These are phyloP conservation scores for Lagerstroemia speciosa DNA, from an alignment of 345 rosid genomes.

Conservation along the genomic window DNA sequence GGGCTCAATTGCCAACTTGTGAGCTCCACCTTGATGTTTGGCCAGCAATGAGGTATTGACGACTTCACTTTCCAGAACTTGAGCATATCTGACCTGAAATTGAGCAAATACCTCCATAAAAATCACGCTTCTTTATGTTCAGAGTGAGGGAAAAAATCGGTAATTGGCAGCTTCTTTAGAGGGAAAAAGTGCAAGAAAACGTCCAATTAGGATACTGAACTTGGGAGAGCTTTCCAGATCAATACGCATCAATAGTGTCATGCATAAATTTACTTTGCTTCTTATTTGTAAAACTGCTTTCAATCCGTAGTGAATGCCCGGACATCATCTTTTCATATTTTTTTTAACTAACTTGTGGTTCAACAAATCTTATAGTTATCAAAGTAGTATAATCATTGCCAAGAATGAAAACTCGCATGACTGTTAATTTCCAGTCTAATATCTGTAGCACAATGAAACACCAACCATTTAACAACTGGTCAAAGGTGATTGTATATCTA, in stretches of 20 bases:
- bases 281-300: background rate
- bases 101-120: background rate
- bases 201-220: background rate
- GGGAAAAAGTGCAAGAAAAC: background rate
- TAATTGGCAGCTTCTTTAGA: background rate
- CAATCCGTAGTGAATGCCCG: background rate
- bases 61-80: slow-evolving; percentile 48
- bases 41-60: slow-evolving; percentile 53
- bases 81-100: slow-evolving; percentile 68
- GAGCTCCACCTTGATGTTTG: slow-evolving; percentile 59
- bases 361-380: background rate
- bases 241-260: background rate
- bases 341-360: background rate
- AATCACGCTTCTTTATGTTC: background rate
- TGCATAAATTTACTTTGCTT: background rate
- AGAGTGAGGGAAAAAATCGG: background rate
- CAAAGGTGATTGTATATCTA: background rate
- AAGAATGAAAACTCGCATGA: background rate
- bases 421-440: background rate
- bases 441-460: background rate
- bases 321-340: background rate
- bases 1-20: slow-evolving; percentile 81
- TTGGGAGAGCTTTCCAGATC: background rate
- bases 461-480: background rate
- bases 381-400: background rate